A percentile compares a stretch with the other conserved stretches of the same genome.
These are phyloP conservation scores for Debaryomyces robertsiae DNA, from an alignment of 1,139 yeast species.

Conservation along the genomic window DNA sequence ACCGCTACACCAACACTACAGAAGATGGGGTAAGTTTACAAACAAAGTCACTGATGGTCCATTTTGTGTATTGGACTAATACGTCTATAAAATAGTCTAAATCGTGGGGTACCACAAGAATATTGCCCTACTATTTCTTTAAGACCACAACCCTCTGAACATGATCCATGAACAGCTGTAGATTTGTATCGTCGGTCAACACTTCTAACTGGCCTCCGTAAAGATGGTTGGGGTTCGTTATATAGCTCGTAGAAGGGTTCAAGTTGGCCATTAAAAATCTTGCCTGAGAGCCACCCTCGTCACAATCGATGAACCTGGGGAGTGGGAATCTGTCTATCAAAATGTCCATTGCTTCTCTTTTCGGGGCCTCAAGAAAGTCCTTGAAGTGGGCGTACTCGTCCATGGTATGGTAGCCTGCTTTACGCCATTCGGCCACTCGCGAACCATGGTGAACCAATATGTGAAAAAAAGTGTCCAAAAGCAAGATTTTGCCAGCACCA, in stretches of 20 bases:
- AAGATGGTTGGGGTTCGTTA: constrained; percentile 39
- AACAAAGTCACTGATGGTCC: constrained; percentile 3
- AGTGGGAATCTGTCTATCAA: constrained; percentile 70
- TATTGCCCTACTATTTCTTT: constrained; percentile 16
- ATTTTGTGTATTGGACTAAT: constrained; percentile 9
- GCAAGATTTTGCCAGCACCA: constrained; percentile 64
- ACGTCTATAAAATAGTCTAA: constrained; percentile 6
- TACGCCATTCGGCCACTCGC: constrained; percentile 69
- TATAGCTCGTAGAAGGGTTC: constrained; percentile 70
- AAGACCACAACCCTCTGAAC: constrained; percentile 43
- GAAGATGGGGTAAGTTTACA: constrained; percentile 4
- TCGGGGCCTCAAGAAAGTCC: constrained; percentile 64
- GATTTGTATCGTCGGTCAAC: constrained; percentile 69
- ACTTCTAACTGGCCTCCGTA: constrained; percentile 41
- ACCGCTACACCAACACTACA: neutral
- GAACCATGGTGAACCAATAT: constrained; percentile 70
- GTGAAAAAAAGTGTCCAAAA: constrained; percentile 94
- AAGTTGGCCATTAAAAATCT: constrained; percentile 73
- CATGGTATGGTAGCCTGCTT: constrained; percentile 64
- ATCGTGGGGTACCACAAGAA: neutral
- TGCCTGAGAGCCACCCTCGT: constrained; percentile 79
- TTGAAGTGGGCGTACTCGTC: constrained; percentile 66
- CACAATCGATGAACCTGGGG: constrained; percentile 73
- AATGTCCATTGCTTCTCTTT: constrained; percentile 66
- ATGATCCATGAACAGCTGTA: constrained; percentile 69